Base-by-base conservation (phyloP, 495 filamentous ascomycete species). In the Penicillium coprophilum region DNA sequence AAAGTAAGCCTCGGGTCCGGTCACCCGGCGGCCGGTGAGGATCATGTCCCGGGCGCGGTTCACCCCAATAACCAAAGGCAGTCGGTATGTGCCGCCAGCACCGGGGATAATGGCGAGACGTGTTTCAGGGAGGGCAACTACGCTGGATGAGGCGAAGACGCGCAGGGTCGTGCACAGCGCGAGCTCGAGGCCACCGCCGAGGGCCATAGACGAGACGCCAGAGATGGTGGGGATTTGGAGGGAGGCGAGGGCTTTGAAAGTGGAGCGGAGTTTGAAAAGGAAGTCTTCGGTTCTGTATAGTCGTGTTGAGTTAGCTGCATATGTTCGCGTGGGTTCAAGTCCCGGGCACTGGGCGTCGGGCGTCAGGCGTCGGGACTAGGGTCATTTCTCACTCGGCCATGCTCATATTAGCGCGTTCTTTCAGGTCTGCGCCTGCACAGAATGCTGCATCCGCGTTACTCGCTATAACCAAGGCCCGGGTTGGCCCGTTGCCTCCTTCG, bases 371-470 rank as follows among this genome's bases (percentile, higher is more conserved):
- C 27, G 45, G 45, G 21, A 8, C 9, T 15, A 17, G 23, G 51
- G 20, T 23, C 10, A 27, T 43, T 21, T 67, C 72, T 38, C 62
- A 85, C 85, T 96, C 86, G 50, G 88, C 83, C 51, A 71, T 76
- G 4, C 81, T 87, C 70, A 97, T 91, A 0, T 75, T 79, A 31
- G 80, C 81, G 20, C 93, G 79, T 77, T 97, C 94, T 67, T 96
- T 97, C 55, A 98, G 70, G 61, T 98, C 93, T 1, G 94, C 94
- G 30, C 94, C 94, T 0, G 95, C 91, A 73, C 93, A 97, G 73
- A 98, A 98, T 50, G 84, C 85, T 3, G 81, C 76, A 40, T 96
- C 90, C 17, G 87, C 77, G 7, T 88, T 89, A 59, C 87, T 91
- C 12, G 86, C 87, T 2, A 97, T 56, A 19, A 97, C 82, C 61